Percentiles rank a stretch among this genome's conserved stretches.
Evolutionary conservation across 257 asterid genomes (phyloP).

Genomic region (Fraxinus anomala): DNA sequence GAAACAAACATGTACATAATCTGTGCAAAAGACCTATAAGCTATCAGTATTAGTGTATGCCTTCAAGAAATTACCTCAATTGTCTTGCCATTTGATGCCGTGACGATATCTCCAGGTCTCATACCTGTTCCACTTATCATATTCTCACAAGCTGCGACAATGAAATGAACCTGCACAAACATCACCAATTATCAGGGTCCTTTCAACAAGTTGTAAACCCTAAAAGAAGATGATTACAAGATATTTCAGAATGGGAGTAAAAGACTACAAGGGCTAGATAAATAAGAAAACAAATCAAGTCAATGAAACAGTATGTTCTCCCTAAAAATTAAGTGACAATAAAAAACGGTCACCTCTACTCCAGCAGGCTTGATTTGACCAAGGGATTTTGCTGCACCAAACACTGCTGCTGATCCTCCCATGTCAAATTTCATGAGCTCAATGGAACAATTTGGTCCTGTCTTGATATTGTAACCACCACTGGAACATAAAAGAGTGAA

Average conservation of each 20-base stretch:
- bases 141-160: slow-evolving; percentile 95
- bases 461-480: slow-evolving; percentile 98
- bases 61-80: slow-evolving; percentile 60
- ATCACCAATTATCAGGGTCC: slow-evolving; percentile 19
- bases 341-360: slow-evolving; percentile 64
- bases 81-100: slow-evolving; percentile 96
- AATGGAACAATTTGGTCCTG: slow-evolving; percentile 83
- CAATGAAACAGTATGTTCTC: not conserved
- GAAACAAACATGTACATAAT: slow-evolving; percentile 6
- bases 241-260: not conserved
- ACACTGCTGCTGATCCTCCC: slow-evolving; percentile 98
- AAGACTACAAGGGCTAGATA: slow-evolving; percentile 2
- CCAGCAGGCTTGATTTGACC: slow-evolving; percentile 93
- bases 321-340: slow-evolving; percentile 12
- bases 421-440: slow-evolving; percentile 96
- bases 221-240: not conserved
- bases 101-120: slow-evolving; percentile 90
- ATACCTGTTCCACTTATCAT: slow-evolving; percentile 97
- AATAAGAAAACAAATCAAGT: slow-evolving; percentile 18
- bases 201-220: slow-evolving; percentile 7
- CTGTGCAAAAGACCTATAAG: slow-evolving; percentile 7
- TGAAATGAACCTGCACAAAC: slow-evolving; percentile 77
- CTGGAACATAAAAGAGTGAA: slow-evolving; percentile 38
- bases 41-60: not conserved
- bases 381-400: slow-evolving; percentile 97